Percentiles rank a stretch among this genome's conserved stretches.
Evolutionary conservation across 768 basidiomycete genomes (phyloP).

Genomic region (Boletus insuetus): DNA sequence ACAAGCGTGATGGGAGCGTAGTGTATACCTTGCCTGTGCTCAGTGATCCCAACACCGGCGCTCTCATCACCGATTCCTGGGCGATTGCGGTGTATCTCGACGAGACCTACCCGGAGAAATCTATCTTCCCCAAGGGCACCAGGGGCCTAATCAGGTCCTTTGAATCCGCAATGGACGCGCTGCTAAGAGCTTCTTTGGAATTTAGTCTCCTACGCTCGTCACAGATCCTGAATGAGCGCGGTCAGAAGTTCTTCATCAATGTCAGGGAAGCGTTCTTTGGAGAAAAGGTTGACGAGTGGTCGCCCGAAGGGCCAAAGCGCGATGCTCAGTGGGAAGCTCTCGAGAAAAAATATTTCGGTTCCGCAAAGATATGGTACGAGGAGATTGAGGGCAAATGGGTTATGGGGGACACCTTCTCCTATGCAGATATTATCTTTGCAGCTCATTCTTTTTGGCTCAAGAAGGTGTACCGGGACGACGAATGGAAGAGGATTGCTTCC

Average conservation of each 20-base stretch:
- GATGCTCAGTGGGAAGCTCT: conserved; percentile 27
- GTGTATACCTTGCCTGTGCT: conserved; percentile 35
- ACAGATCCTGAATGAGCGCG: conserved; percentile 32
- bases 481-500: conserved; percentile 26
- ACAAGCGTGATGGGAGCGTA: conserved; percentile 18
- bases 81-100: conserved; percentile 38
- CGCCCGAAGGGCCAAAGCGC: conserved; percentile 29
- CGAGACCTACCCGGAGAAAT: conserved; percentile 32
- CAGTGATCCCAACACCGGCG: conserved; percentile 30
- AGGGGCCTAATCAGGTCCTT: conserved; percentile 23
- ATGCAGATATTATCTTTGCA: conserved; percentile 31
- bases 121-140: conserved; percentile 24
- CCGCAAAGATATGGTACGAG: conserved; percentile 21
- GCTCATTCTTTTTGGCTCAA: conserved; percentile 13
- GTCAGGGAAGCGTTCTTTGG: conserved; percentile 35
- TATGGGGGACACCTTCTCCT: conserved; percentile 30
- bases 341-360: conserved; percentile 10
- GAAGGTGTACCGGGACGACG: conserved; percentile 20
- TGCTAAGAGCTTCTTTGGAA: conserved; percentile 4
- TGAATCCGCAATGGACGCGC: neutral
- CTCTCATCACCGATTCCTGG: conserved; percentile 30
- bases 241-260: conserved; percentile 37
- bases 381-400: conserved; percentile 26
- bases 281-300: conserved; percentile 38
- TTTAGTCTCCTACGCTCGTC: conserved; percentile 21